phyloP scores from a whole-genome alignment of 1,284 basidiomycete genomes.

The Puccinia polysora region DNA sequence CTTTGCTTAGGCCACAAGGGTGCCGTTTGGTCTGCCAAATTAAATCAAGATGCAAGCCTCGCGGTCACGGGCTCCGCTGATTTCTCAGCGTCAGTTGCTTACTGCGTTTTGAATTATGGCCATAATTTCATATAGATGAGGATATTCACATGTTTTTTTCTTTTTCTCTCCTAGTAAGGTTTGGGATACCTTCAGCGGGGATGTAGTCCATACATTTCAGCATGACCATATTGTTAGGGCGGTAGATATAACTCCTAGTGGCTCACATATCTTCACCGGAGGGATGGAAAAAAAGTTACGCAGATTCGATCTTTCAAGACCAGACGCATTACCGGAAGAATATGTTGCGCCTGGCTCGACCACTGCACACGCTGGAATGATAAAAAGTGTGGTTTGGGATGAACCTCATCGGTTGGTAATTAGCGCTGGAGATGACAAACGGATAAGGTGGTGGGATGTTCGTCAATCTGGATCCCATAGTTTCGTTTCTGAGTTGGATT shows the following conservation, averaged over 20 bases:
- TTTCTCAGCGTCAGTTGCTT: conserved; percentile 78
- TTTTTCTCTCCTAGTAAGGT: conserved; percentile 65
- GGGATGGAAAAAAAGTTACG: conserved; percentile 97
- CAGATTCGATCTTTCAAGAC: conserved; percentile 77
- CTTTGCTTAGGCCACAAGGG: conserved; percentile 73
- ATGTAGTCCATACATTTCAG: conserved; percentile 80
- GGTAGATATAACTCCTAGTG: conserved; percentile 71
- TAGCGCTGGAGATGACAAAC: conserved; percentile 83
- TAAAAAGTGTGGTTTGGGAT: conserved; percentile 91
- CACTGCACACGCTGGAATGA: conserved; percentile 69
- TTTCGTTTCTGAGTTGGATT: conserved; percentile 66
- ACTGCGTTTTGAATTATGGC: not conserved
- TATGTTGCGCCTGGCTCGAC: not conserved
- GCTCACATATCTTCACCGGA: conserved; percentile 73
- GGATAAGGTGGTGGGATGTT: conserved; percentile 95
- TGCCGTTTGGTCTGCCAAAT: conserved; percentile 94
- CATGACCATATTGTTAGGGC: conserved; percentile 98
- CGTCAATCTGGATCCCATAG: conserved; percentile 60
- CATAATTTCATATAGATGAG: not conserved
- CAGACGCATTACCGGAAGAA: conserved; percentile 40
- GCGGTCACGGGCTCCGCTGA: conserved; percentile 94
- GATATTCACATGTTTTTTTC: not conserved
- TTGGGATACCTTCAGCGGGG: conserved; percentile 92
- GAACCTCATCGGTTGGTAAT: conserved; percentile 73
- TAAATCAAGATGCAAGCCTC: conserved; percentile 65